A percentile compares a stretch with the other conserved stretches of the same genome.
Evolutionary conservation across 176 grass and related monocot genomes (phyloP).

Genomic region (Olyra latifolia): DNA sequence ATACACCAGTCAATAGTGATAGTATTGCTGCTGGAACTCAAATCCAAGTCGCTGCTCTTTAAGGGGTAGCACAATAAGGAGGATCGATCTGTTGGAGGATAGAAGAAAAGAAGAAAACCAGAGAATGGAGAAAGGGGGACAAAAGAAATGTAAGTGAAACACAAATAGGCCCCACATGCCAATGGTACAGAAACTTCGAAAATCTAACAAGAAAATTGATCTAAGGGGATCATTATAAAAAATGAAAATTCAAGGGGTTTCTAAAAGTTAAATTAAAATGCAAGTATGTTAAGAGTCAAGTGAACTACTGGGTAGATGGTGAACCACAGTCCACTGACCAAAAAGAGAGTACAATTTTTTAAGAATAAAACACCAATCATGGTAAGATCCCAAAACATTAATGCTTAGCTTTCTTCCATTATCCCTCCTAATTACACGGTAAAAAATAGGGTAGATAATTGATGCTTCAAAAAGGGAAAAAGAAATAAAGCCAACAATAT

Average conservation of each 20-base stretch:
- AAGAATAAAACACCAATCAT: neutral
- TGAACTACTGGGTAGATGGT: neutral
- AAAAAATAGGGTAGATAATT: constrained; percentile 13
- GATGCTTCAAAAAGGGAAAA: neutral
- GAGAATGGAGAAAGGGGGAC: neutral
- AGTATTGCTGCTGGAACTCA: neutral
- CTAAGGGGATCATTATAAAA: neutral
- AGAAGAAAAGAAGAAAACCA: neutral
- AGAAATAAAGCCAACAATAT: neutral
- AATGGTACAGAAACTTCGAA: neutral
- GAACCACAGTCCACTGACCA: neutral
- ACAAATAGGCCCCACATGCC: neutral
- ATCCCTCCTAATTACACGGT: neutral
- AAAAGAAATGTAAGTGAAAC: neutral
- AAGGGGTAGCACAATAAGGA: neutral
- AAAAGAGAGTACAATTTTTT: neutral
- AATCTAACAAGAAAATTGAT: neutral
- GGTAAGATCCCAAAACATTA: neutral
- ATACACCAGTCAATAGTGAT: neutral
- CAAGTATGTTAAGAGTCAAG: neutral
- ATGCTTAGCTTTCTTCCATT: constrained; percentile 11
- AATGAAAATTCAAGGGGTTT: neutral
- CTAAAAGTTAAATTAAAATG: neutral
- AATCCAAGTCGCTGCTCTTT: neutral
- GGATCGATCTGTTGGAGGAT: neutral